Evolutionary conservation across 1,139 yeast species (phyloP).

Genomic region (Taphrina wiesneri): DNA sequence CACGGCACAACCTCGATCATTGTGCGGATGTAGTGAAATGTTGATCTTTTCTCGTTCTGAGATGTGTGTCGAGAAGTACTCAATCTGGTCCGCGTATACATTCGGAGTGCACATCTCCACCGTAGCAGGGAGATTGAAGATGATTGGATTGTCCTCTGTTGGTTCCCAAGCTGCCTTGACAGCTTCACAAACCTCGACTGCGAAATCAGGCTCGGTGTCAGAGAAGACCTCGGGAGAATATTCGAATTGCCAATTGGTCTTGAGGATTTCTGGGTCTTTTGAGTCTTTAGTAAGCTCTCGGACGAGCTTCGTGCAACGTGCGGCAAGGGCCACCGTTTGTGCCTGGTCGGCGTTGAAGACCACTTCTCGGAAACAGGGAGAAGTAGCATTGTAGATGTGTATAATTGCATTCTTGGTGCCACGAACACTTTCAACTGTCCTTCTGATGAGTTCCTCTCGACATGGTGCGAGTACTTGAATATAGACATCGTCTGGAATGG

Average conservation of each 20-base stretch:
- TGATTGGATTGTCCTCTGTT: conserved; percentile 74
- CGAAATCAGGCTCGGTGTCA: conserved; percentile 82
- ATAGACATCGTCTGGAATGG: conserved; percentile 76
- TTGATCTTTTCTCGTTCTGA: conserved; percentile 81
- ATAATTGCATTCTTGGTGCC: conserved; percentile 91
- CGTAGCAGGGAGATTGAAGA: conserved; percentile 97
- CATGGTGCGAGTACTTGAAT: conserved; percentile 92
- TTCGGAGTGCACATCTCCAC: conserved; percentile 95
- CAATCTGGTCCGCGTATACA: conserved; percentile 94
- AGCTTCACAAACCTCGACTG: conserved; percentile 88
- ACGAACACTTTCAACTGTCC: conserved; percentile 83
- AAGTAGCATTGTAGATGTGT: conserved; percentile 88
- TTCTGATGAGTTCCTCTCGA: conserved; percentile 79
- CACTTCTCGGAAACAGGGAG: conserved; percentile 85
- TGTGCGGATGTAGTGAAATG: conserved; percentile 91
- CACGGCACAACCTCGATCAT: conserved; percentile 96
- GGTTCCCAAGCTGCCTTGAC: conserved; percentile 94
- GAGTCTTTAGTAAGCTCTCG: conserved; percentile 78
- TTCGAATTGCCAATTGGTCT: conserved; percentile 84
- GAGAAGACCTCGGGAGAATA: conserved; percentile 95
- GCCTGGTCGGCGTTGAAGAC: conserved; percentile 83
- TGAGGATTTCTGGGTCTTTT: conserved; percentile 64
- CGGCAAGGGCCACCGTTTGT: conserved; percentile 78
- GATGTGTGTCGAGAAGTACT: conserved; percentile 77
- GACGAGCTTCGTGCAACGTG: conserved; percentile 76